A percentile compares a stretch with the other conserved stretches of the same genome.
These are phyloP conservation scores for Pseudocercospora fuligena DNA, from an alignment of 2,329 filamentous ascomycete genomes.

Conservation along the genomic window DNA sequence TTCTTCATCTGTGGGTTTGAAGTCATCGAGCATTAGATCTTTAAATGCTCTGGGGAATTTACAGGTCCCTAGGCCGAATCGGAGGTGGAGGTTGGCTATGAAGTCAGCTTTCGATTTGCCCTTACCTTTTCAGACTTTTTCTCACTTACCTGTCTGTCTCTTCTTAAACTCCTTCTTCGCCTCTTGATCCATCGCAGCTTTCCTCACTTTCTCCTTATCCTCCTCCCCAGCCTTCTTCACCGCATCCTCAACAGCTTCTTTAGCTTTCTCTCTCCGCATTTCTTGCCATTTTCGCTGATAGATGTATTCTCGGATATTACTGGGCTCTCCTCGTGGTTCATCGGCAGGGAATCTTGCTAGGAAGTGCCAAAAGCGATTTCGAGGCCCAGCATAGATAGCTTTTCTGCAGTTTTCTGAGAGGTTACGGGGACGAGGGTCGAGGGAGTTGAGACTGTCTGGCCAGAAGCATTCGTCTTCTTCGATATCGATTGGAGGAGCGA, in stretches of 20 bases:
- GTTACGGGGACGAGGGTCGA: background rate
- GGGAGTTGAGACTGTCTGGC: background rate
- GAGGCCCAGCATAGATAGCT: background rate
- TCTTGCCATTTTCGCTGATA: background rate
- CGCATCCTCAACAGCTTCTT: background rate
- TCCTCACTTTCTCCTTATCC: background rate
- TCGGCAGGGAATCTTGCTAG: no score
- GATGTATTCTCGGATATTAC: background rate
- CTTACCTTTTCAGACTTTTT: background rate
- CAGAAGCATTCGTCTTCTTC: background rate
- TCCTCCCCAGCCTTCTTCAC: background rate
- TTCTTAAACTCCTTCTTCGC: background rate
- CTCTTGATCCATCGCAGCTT: background rate
- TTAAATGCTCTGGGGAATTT: background rate
- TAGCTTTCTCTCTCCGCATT: background rate
- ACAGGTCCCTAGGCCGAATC: background rate
- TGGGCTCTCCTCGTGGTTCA: background rate
- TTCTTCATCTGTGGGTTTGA: background rate
- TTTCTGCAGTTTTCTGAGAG: background rate
- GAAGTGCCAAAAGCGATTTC: background rate
- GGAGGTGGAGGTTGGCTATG: no score
- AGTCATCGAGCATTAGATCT: background rate
- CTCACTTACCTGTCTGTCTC: background rate
- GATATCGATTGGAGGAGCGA: background rate
- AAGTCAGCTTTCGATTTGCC: no score